These are phyloP conservation scores for Martiniozyma asiatica DNA, from an alignment of 1,139 yeast species.

Conservation along the genomic window DNA sequence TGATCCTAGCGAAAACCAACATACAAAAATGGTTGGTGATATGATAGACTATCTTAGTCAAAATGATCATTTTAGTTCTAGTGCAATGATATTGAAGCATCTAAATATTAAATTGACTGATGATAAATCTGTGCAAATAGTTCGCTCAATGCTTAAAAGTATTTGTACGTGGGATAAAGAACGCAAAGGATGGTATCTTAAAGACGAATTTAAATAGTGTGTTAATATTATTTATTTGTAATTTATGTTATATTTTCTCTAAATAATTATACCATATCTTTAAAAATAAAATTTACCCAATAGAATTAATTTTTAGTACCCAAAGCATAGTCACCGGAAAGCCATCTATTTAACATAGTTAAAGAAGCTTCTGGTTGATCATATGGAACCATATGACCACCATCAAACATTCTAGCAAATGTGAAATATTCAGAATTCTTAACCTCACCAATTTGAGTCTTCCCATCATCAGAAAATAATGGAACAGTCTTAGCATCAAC, in stretches of 20 bases:
- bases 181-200: conserved; percentile 53
- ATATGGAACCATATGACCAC: conserved; percentile 56
- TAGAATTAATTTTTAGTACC: conserved; percentile 13
- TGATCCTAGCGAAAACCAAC: too few relatives aligned
- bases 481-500: conserved; percentile 28
- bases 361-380: conserved; percentile 37
- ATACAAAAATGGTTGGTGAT: conserved; percentile 5
- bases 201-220: conserved; percentile 34
- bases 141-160: conserved; percentile 57
- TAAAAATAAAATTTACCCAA: not conserved
- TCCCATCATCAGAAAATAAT: conserved; percentile 28
- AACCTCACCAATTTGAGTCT: conserved; percentile 40
- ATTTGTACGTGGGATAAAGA: conserved; percentile 57
- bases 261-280: not conserved
- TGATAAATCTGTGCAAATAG: conserved; percentile 46
- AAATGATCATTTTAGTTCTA: conserved; percentile 35
- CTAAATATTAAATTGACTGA: conserved; percentile 36
- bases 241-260: not conserved
- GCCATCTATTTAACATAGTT: conserved; percentile 36
- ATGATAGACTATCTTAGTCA: too few relatives aligned
- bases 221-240: not conserved
- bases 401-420: conserved; percentile 51
- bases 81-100: conserved; percentile 45
- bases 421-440: conserved; percentile 47
- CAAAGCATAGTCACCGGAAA: conserved; percentile 28